Percentiles rank a stretch among this genome's conserved stretches.
These are phyloP conservation scores for Avena sativa DNA, from an alignment of 176 grass and related monocot genomes.

Conservation along the genomic window DNA sequence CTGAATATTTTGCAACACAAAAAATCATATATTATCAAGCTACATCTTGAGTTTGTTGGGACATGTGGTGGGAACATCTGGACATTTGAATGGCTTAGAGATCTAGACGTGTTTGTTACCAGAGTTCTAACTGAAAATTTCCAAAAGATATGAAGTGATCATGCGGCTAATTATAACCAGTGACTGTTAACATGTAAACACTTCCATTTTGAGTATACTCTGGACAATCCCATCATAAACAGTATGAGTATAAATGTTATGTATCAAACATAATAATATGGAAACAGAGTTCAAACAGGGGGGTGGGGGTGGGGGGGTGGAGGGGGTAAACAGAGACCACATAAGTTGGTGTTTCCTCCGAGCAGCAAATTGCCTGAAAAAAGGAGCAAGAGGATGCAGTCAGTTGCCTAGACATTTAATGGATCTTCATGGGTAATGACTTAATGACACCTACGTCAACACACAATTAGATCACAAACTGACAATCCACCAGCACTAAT, in stretches of 20 bases:
- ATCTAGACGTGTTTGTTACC: neutral
- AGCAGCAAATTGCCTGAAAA: constrained; percentile 64
- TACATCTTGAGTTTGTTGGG: constrained; percentile 2
- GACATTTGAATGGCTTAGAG: neutral
- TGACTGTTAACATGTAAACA: neutral
- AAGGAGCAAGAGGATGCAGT: constrained; percentile 25
- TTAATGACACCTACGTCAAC: neutral
- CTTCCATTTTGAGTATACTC: neutral
- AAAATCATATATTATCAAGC: neutral
- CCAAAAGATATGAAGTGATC: neutral
- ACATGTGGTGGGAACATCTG: constrained; percentile 16
- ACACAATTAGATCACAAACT: neutral
- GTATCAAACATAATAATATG: too few species aligned
- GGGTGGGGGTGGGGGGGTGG: neutral
- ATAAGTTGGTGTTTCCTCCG: constrained; percentile 43
- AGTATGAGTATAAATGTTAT: neutral
- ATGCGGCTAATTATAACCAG: neutral
- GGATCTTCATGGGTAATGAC: neutral
- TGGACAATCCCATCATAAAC: neutral
- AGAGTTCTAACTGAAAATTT: neutral
- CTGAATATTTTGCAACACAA: neutral
- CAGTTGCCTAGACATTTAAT: constrained; percentile 8
- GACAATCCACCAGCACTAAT: neutral
- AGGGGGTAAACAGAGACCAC: constrained; percentile 54
- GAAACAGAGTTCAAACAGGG: too few species aligned